phyloP scores from a whole-genome alignment of 345 rosid species.

The Noccaea caerulescens region DNA sequence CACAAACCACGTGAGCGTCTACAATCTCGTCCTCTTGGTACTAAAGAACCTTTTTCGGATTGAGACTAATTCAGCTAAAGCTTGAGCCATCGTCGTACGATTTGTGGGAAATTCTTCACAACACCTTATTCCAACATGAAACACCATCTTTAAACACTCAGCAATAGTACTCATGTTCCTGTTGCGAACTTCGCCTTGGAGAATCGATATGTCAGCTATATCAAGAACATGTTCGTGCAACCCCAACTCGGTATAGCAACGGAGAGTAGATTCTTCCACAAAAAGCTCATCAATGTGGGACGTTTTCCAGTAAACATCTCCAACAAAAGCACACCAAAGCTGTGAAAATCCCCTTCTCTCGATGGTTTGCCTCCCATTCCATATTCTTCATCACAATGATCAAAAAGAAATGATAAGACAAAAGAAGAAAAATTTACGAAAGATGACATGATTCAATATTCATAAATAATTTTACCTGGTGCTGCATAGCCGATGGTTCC shows the following conservation, averaged over 20 bases:
- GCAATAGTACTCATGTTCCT: background rate
- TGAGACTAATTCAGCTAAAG: constrained; percentile 23
- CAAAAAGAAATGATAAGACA: background rate
- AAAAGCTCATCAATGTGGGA: constrained; percentile 39
- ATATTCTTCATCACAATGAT: constrained; percentile 33
- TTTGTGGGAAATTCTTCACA: constrained; percentile 25
- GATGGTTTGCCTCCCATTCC: constrained; percentile 45
- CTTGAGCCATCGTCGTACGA: constrained; percentile 28
- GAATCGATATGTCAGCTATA: constrained; percentile 27
- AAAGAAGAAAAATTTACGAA: background rate
- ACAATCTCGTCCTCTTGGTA: background rate
- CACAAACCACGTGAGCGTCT: background rate
- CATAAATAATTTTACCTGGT: constrained; percentile 31
- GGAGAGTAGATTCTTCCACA: constrained; percentile 30
- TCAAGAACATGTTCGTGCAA: constrained; percentile 14
- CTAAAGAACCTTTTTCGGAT: background rate
- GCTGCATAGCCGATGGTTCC: constrained; percentile 40
- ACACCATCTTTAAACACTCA: constrained; percentile 22
- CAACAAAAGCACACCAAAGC: constrained; percentile 24
- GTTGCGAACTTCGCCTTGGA: background rate
- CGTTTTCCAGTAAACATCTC: constrained; percentile 30
- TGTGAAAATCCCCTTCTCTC: constrained; percentile 13
- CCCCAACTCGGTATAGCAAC: constrained; percentile 20
- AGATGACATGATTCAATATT: background rate
- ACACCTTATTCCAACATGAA: constrained; percentile 33